Evolutionary conservation across 331 rosid genomes (phyloP), one percentile per base, ranked within the genome.

Genomic region (Dryas integrifolia): DNA sequence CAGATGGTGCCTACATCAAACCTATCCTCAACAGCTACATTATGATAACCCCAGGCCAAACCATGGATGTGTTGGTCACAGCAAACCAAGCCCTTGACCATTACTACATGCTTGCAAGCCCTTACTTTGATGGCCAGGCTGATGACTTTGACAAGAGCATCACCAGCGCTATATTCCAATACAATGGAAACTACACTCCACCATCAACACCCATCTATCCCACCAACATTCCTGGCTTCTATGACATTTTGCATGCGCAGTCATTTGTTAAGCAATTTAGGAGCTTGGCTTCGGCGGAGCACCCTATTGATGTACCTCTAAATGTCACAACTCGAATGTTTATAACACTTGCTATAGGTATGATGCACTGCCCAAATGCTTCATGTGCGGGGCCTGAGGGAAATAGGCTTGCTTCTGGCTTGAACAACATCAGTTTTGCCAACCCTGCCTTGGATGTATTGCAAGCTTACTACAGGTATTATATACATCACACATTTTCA

Each of bases 31-130:
- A 62, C 16, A 48, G 15, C 43, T 76, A 67, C 45, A 45, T 76
- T 11, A 48, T 76, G 80, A 76, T 68, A 53, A 49, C 74, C 9
- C 80, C 74, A 9, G 80, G 74, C 9, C 74, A 76, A 58, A 67
- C 80, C 5, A 58, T 76, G 69, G 80, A 76, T 9, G 21, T 76
- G 3, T 68, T 76, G 49, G 44, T 76, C 38, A 40, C 80, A 16
- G 69, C 80, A 58, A 67, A 51, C 56, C 74, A 76, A 35, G 6
- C 62, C 3, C 55, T 16, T 0, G 58, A 62, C 30, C 15, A 58
- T 6, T 76, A 67, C 49, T 76, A 67, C 61, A 67, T 76, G 41
- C 35, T 70, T 39, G 57, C 72, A 3, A 39, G 44, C 14, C 74
- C 79, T 13, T 67, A 46, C 61, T 58, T 58, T 9, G 79, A 76